A percentile compares a stretch with the other conserved stretches of the same genome.
phyloP scores from a whole-genome alignment of 2,329 filamentous ascomycete genomes.

The Chrysosphaeria jannelii region DNA sequence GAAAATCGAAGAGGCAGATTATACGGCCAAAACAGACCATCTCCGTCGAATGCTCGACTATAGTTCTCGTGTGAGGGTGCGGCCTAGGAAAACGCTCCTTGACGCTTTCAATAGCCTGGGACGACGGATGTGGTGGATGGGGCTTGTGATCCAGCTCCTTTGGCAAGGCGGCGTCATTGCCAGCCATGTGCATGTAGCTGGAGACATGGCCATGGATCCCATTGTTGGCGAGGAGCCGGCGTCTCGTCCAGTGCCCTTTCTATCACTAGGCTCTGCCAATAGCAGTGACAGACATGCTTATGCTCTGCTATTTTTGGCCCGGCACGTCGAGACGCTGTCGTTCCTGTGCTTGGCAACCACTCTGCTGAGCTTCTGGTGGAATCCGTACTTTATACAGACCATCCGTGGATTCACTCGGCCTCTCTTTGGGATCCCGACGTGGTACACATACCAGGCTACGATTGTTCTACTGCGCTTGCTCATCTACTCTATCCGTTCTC shows the following conservation, averaged over 20 bases:
- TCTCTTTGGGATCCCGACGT: conserved; percentile 27
- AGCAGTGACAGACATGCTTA: neutral
- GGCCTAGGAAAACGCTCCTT: conserved; percentile 11
- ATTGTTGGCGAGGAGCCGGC: conserved; percentile 6
- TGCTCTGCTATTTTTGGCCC: conserved; percentile 9
- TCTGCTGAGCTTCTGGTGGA: conserved; percentile 28
- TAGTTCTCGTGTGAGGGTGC: conserved; percentile 15
- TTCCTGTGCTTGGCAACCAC: conserved; percentile 3
- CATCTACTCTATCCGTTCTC: too few species aligned
- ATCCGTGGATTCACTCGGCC: conserved; percentile 27
- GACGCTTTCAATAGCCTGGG: conserved; percentile 15
- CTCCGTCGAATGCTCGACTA: conserved; percentile 45
- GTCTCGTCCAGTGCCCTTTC: too few species aligned
- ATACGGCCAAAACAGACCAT: conserved; percentile 61
- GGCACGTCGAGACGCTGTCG: conserved; percentile 6
- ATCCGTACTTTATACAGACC: conserved; percentile 30
- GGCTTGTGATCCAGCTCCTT: conserved; percentile 14
- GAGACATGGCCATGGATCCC: conserved; percentile 4
- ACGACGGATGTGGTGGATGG: conserved; percentile 17
- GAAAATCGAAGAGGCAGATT: conserved; percentile 39
- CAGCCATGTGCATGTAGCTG: neutral
- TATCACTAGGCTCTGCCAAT: too few species aligned
- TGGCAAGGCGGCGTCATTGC: conserved; percentile 14
- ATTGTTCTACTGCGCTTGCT: conserved; percentile 23
- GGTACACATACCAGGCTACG: conserved; percentile 34